phyloP scores from a whole-genome alignment of 768 basidiomycete species.

The Mrakia blollopis region DNA sequence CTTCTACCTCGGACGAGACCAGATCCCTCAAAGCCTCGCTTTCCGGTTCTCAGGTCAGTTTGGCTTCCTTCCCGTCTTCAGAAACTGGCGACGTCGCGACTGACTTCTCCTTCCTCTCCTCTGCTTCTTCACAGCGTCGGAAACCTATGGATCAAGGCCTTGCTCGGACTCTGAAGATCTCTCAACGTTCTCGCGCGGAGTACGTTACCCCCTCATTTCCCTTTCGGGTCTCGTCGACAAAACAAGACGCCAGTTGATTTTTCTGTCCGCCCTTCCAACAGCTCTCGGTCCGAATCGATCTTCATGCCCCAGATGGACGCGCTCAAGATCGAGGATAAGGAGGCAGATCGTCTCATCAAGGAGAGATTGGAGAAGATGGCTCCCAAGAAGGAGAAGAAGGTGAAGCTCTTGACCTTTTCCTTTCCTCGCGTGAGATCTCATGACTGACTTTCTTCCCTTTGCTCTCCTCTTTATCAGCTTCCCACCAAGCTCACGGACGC shows the following conservation, averaged over 20 bases:
- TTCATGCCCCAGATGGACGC: conserved; percentile 9
- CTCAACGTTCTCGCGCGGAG: neutral
- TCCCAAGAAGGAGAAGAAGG: neutral
- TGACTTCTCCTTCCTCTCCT: neutral
- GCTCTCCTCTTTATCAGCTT: neutral
- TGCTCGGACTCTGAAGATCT: neutral
- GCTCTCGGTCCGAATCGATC: neutral
- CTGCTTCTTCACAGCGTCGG: neutral
- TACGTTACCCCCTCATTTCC: neutral
- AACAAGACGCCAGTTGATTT: neutral
- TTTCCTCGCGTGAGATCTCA: neutral
- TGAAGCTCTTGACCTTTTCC: too few species aligned
- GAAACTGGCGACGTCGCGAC: too few species aligned
- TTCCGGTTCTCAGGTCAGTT: neutral
- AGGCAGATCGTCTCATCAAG: neutral
- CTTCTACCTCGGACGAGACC: neutral
- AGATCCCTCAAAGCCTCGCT: neutral
- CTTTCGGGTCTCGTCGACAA: neutral
- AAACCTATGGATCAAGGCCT: neutral
- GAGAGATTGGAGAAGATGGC: neutral
- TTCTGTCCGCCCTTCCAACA: neutral
- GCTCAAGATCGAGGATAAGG: neutral
- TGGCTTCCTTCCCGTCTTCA: neutral
- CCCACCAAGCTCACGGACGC: neutral
- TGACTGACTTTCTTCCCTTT: neutral